phyloP scores from a whole-genome alignment of 176 grass and related monocot genomes.

The Ananas comosus region DNA sequence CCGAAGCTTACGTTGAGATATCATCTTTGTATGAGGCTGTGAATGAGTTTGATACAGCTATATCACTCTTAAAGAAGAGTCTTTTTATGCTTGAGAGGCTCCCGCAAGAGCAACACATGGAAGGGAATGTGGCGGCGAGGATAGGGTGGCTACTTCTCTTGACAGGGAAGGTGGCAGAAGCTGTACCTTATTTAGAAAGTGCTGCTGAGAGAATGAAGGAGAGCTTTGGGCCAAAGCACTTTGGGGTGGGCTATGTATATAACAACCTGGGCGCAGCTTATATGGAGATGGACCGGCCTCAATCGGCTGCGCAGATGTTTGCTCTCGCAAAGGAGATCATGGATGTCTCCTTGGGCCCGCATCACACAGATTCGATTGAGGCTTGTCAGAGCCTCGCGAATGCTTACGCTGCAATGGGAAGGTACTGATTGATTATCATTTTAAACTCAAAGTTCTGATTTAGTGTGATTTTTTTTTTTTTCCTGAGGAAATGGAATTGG shows the following conservation, averaged over 20 bases:
- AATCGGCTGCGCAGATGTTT: constrained; percentile 87
- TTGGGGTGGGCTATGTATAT: constrained; percentile 75
- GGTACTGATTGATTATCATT: constrained; percentile 27
- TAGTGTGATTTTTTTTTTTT: not conserved
- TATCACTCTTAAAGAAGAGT: constrained; percentile 70
- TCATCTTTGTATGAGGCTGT: constrained; percentile 52
- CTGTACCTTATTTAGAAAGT: constrained; percentile 59
- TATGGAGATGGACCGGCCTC: constrained; percentile 72
- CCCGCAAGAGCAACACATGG: constrained; percentile 79
- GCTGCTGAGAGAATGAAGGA: constrained; percentile 76
- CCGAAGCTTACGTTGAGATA: constrained; percentile 56
- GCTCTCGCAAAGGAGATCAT: constrained; percentile 71
- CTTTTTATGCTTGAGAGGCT: constrained; percentile 75
- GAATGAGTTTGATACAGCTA: constrained; percentile 67
- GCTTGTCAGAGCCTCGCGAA: constrained; percentile 84
- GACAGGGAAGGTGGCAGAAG: constrained; percentile 64
- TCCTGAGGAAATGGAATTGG: not conserved
- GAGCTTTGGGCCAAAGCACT: constrained; percentile 79
- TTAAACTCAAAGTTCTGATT: not conserved
- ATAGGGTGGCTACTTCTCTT: constrained; percentile 78
- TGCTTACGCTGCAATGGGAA: constrained; percentile 70
- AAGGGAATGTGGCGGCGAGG: constrained; percentile 64
- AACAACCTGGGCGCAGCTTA: constrained; percentile 87
- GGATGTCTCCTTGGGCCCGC: constrained; percentile 67
- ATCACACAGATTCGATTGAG: constrained; percentile 78